Evolutionary conservation across 2,329 filamentous ascomycete species (phyloP).

Genomic region (Penicillium sp.): DNA sequence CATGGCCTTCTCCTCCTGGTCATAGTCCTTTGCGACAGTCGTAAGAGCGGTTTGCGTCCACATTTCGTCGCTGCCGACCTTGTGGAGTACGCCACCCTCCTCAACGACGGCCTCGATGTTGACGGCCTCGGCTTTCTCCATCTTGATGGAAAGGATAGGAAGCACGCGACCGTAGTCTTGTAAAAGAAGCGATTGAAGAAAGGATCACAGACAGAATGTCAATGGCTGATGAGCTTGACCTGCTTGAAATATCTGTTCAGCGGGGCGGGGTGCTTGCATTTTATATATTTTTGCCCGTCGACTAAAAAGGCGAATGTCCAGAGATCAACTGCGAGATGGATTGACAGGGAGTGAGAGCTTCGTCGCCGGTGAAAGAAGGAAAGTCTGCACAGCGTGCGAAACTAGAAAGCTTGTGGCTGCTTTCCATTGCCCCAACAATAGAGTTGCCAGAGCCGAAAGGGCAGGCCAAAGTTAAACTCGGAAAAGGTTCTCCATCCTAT

Average conservation of each 20-base stretch:
- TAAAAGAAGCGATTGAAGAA: neutral
- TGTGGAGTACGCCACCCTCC: neutral
- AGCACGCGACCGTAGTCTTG: neutral
- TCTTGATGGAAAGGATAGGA: neutral
- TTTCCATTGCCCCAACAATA: neutral
- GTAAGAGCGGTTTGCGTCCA: neutral
- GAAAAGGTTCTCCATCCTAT: neutral
- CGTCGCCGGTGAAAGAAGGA: neutral
- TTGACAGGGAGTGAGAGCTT: neutral
- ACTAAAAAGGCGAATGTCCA: neutral
- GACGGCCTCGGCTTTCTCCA: neutral
- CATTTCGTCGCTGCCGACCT: neutral
- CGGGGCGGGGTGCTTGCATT: neutral
- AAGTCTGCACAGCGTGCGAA: neutral
- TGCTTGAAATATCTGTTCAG: neutral
- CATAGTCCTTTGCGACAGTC: neutral
- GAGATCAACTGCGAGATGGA: neutral
- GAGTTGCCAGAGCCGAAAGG: neutral
- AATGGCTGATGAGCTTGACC: neutral
- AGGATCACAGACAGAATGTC: neutral
- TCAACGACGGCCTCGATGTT: neutral
- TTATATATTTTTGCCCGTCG: neutral
- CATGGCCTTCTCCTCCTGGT: constrained; percentile 23
- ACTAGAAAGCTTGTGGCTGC: neutral
- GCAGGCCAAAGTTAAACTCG: neutral